A percentile compares a stretch with the other conserved stretches of the same genome.
Conservation (phyloP, 768 basidiomycete genomes). For the Leccinum fibrillosum region DNA sequence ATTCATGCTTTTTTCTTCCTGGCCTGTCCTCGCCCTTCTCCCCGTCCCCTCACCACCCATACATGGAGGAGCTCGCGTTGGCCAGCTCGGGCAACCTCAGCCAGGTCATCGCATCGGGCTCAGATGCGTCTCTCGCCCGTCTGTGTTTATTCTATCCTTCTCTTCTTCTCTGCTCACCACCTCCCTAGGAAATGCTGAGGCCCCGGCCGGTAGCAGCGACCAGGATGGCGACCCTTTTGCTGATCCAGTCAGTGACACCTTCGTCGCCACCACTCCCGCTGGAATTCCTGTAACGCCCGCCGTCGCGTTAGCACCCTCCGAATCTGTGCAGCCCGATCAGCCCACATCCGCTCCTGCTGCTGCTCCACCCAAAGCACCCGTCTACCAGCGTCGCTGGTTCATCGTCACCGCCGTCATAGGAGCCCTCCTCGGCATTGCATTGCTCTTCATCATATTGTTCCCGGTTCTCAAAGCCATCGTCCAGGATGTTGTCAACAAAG, state of each 20-base stretch:
- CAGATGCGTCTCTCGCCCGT: slow-evolving; percentile 18
- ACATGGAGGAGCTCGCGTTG: slow-evolving; percentile 1
- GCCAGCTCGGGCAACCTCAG: background rate
- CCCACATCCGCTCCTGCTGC: background rate
- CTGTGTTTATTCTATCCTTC: background rate
- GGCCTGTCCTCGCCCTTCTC: background rate
- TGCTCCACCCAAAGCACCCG: slow-evolving; percentile 32
- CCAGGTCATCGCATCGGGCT: slow-evolving; percentile 1
- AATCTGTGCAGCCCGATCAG: background rate
- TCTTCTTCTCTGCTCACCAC: background rate
- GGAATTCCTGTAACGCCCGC: background rate
- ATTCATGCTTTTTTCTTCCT: background rate
- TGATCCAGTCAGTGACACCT: slow-evolving; percentile 11
- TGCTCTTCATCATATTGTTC: slow-evolving; percentile 66
- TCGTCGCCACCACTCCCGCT: slow-evolving; percentile 7
- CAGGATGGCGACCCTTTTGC: slow-evolving; percentile 1
- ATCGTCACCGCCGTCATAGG: slow-evolving; percentile 53
- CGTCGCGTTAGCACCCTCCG: background rate
- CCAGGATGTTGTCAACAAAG: slow-evolving; percentile 58
- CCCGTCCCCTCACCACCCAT: background rate
- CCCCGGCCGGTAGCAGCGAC: slow-evolving; percentile 3
- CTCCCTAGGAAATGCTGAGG: slow-evolving; percentile 8
- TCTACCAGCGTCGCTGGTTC: slow-evolving; percentile 64
- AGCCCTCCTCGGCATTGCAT: slow-evolving; percentile 51
- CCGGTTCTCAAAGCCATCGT: slow-evolving; percentile 66